Evolutionary conservation across 2,329 filamentous ascomycete species (phyloP).

Genomic region (Helotiales sp.): DNA sequence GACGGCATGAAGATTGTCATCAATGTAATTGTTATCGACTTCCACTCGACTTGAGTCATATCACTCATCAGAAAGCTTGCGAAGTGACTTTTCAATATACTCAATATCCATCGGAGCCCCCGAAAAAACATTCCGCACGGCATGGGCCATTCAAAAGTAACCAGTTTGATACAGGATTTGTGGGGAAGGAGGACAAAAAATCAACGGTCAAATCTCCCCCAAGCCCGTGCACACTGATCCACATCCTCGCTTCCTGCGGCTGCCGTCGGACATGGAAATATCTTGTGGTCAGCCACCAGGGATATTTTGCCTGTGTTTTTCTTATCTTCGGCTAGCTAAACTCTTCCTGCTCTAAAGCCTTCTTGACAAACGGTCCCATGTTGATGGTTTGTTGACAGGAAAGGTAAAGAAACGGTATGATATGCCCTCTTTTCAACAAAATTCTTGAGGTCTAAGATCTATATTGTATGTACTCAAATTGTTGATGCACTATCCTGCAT

Average conservation of each 20-base stretch:
- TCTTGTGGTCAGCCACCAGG: neutral
- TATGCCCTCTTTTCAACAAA: neutral
- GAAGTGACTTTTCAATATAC: neutral
- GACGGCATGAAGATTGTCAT: too few species aligned
- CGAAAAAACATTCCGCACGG: conserved; percentile 1
- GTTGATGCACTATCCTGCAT: neutral
- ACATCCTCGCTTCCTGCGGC: conserved; percentile 11
- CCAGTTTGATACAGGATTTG: conserved; percentile 3
- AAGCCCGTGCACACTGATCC: conserved; percentile 6
- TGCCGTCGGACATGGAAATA: neutral
- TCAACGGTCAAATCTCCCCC: conserved; percentile 1
- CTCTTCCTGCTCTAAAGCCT: neutral
- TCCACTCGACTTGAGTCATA: too few species aligned
- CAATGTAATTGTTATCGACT: too few species aligned
- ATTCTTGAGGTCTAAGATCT: neutral
- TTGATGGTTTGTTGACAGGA: conserved; percentile 1
- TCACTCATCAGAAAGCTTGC: neutral
- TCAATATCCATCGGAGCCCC: neutral
- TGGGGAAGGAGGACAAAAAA: conserved; percentile 4
- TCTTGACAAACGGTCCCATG: neutral
- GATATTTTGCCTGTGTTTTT: neutral
- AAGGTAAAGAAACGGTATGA: conserved; percentile 1
- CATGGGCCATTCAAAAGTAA: neutral
- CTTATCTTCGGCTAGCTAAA: conserved; percentile 4
- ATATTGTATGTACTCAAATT: neutral